These are phyloP conservation scores for Flaveria brownii DNA, from an alignment of 129 eudicot genomes.

Conservation along the genomic window DNA sequence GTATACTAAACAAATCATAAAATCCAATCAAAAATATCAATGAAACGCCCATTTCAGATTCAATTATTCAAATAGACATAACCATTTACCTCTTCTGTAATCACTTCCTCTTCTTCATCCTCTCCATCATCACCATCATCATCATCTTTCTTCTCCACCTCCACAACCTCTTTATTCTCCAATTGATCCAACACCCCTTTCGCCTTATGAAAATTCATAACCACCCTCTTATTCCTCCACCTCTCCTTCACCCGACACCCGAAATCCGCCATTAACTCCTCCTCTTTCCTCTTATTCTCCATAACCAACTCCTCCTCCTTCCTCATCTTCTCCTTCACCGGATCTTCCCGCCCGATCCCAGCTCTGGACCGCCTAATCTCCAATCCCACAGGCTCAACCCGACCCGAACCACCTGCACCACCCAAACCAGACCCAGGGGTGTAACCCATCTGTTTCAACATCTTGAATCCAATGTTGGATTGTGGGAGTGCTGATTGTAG, in stretches of 20 bases:
- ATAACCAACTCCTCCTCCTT: conserved; percentile 51
- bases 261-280: conserved; percentile 71
- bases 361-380: conserved; percentile 82
- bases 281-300: conserved; percentile 55
- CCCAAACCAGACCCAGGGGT: conserved; percentile 87
- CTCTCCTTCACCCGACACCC: conserved; percentile 74
- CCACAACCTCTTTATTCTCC: conserved; percentile 78
- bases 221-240: conserved; percentile 68
- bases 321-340: conserved; percentile 60
- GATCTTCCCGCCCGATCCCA: conserved; percentile 85
- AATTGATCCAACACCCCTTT: conserved; percentile 81
- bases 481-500: conserved; percentile 74
- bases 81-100: conserved; percentile 78
- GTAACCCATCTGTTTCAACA: conserved; percentile 91
- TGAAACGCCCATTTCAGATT: not conserved
- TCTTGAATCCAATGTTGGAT: conserved; percentile 85
- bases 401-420: conserved; percentile 80
- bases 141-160: conserved; percentile 45
- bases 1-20: no score
- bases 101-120: conserved; percentile 74
- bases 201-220: conserved; percentile 64
- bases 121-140: conserved; percentile 53
- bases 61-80: not conserved
- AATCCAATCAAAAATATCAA: not conserved
- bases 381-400: conserved; percentile 64